A percentile compares a stretch with the other conserved stretches of the same genome.
phyloP scores from a whole-genome alignment of 2,329 filamentous ascomycete species.

The Talaromyces verruculosus region DNA sequence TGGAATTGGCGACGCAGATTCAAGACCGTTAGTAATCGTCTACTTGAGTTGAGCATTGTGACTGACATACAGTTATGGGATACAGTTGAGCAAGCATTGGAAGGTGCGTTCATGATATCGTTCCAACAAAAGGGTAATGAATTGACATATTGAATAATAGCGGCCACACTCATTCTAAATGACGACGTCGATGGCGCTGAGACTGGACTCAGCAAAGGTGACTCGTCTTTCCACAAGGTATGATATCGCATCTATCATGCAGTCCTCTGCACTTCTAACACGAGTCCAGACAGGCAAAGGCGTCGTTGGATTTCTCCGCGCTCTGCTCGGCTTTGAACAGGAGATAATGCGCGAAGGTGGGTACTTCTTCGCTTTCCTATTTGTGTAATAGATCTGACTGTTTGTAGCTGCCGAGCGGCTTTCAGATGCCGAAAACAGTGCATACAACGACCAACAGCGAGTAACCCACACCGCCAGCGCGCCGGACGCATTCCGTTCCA shows the following conservation, averaged over 20 bases:
- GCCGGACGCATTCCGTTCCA: constrained; percentile 54
- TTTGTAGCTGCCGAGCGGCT: constrained; percentile 66
- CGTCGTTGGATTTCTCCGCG: constrained; percentile 79
- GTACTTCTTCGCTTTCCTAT: constrained; percentile 22
- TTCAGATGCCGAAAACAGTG: constrained; percentile 70
- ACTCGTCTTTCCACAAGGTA: constrained; percentile 82
- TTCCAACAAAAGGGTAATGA: not conserved
- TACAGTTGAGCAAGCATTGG: constrained; percentile 44
- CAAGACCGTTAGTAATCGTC: constrained; percentile 44
- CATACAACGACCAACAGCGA: constrained; percentile 73
- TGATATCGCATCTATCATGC: constrained; percentile 21
- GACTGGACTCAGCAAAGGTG: constrained; percentile 65
- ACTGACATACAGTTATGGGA: constrained; percentile 25
- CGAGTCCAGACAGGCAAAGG: constrained; percentile 67
- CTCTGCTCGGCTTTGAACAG: constrained; percentile 87
- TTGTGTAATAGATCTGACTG: constrained; percentile 24
- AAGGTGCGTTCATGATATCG: constrained; percentile 35
- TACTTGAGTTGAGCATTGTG: not conserved
- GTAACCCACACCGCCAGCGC: constrained; percentile 64
- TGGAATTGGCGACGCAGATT: constrained; percentile 59
- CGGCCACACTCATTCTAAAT: constrained; percentile 74
- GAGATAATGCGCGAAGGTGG: constrained; percentile 76
- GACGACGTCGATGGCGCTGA: constrained; percentile 88
- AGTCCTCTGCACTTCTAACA: not conserved
- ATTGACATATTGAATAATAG: constrained; percentile 36